These are phyloP conservation scores for Citrus hindsii DNA, from an alignment of 345 rosid genomes.

Conservation along the genomic window DNA sequence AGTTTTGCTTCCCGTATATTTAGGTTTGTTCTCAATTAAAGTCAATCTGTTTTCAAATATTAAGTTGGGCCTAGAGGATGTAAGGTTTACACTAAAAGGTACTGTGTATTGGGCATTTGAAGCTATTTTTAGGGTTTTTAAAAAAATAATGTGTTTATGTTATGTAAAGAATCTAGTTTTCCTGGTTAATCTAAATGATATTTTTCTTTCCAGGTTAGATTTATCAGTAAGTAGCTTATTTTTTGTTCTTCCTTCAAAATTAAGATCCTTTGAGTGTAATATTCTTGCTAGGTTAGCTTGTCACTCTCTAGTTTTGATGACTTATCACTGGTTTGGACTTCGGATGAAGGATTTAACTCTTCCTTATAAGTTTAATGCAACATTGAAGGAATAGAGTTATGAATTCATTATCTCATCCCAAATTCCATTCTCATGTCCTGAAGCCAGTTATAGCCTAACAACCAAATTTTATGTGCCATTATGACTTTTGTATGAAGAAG, in stretches of 20 bases:
- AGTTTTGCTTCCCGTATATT: background rate
- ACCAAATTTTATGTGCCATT: background rate
- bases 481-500: background rate
- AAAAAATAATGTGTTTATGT: background rate
- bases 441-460: background rate
- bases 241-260: background rate
- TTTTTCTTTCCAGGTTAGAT: background rate
- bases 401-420: background rate
- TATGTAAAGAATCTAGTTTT: background rate
- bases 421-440: background rate
- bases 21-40: background rate
- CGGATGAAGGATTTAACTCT: background rate
- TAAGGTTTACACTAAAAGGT: background rate
- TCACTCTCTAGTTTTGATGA: background rate
- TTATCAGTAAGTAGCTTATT: background rate
- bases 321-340: background rate
- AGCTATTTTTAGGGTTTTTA: background rate
- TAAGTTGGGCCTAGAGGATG: background rate
- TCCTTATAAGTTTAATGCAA: background rate
- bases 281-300: background rate
- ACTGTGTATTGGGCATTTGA: background rate
- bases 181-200: background rate
- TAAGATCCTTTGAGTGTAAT: background rate
- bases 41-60: conserved; percentile 3
- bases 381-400: background rate